A percentile compares a stretch with the other conserved stretches of the same genome.
These are phyloP conservation scores for Annulohypoxylon moriforme DNA, from an alignment of 495 filamentous ascomycete genomes.

Conservation along the genomic window DNA sequence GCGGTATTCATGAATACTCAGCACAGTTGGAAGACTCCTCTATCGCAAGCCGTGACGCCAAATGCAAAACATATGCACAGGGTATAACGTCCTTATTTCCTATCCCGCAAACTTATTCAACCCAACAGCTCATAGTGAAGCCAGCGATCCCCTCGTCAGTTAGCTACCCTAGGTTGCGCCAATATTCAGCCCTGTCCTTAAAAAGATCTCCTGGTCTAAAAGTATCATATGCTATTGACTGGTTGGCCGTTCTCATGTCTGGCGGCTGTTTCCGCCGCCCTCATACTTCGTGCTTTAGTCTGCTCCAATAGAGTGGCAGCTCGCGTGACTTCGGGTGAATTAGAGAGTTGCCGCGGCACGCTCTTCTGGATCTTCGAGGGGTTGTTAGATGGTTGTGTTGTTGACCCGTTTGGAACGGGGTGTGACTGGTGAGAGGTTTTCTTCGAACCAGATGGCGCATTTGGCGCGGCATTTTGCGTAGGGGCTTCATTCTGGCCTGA, in stretches of 20 bases:
- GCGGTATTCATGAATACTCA: neutral
- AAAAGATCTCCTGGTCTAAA: slow-evolving; percentile 9
- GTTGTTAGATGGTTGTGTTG: slow-evolving; percentile 43
- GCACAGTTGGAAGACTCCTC: slow-evolving; percentile 19
- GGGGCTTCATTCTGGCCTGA: slow-evolving; percentile 46
- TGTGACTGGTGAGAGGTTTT: slow-evolving; percentile 51
- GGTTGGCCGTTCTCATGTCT: slow-evolving; percentile 37
- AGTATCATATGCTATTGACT: slow-evolving; percentile 31
- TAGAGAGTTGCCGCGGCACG: slow-evolving; percentile 39
- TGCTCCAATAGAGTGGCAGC: slow-evolving; percentile 47
- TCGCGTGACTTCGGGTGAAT: slow-evolving; percentile 47
- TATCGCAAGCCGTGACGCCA: slow-evolving; percentile 42
- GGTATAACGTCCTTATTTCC: slow-evolving; percentile 46
- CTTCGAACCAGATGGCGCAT: slow-evolving; percentile 45
- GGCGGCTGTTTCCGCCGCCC: slow-evolving; percentile 35
- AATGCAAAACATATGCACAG: slow-evolving; percentile 49
- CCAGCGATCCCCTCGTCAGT: slow-evolving; percentile 1
- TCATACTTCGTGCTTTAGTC: slow-evolving; percentile 44
- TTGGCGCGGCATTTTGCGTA: slow-evolving; percentile 32
- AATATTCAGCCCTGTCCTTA: slow-evolving; percentile 12
- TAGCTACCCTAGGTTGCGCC: slow-evolving; percentile 12
- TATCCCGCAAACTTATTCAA: slow-evolving; percentile 41
- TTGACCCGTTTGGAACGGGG: slow-evolving; percentile 44
- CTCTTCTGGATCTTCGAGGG: slow-evolving; percentile 38
- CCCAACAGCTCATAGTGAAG: slow-evolving; percentile 4